Percentiles rank a stretch among this genome's conserved stretches.
Evolutionary conservation across 208 protist species (phyloP).

Genomic region (Angomonas ambiguus): DNA sequence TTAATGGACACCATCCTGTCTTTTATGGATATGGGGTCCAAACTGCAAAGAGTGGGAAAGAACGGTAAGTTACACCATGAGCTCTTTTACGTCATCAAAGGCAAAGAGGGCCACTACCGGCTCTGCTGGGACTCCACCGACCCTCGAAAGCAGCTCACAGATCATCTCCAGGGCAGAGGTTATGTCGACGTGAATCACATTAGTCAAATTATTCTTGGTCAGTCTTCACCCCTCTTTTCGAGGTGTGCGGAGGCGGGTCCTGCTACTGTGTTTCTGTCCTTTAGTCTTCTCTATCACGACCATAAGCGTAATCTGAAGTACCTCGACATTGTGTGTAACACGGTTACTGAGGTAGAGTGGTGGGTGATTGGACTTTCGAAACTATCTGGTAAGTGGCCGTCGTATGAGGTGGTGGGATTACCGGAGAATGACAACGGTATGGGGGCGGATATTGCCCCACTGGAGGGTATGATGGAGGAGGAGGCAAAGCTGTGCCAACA

Average conservation of each 20-base stretch:
- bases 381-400: slow-evolving; percentile 28
- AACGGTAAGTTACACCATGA: slow-evolving; percentile 35
- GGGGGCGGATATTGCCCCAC: not conserved
- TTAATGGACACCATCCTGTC: slow-evolving; percentile 45
- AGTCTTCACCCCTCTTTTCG: slow-evolving; percentile 29
- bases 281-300: slow-evolving; percentile 35
- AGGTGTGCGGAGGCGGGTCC: slow-evolving; percentile 7
- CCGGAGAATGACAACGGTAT: not conserved
- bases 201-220: slow-evolving; percentile 50
- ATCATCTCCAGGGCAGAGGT: slow-evolving; percentile 18
- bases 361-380: slow-evolving; percentile 68
- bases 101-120: slow-evolving; percentile 17
- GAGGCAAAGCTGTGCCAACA: slow-evolving; percentile 27
- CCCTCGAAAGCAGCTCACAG: slow-evolving; percentile 6
- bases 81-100: slow-evolving; percentile 48
- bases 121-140: slow-evolving; percentile 48
- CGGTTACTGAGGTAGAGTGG: slow-evolving; percentile 52
- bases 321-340: slow-evolving; percentile 54
- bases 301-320: slow-evolving; percentile 14
- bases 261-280: slow-evolving; percentile 21
- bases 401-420: slow-evolving; percentile 6
- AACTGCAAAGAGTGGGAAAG: slow-evolving; percentile 35
- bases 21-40: slow-evolving; percentile 68
- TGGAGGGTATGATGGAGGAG: slow-evolving; percentile 6
- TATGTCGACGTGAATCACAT: slow-evolving; percentile 40